These are phyloP conservation scores for Xenoacremonium recifei DNA, from an alignment of 2,329 filamentous ascomycete genomes.

Conservation along the genomic window DNA sequence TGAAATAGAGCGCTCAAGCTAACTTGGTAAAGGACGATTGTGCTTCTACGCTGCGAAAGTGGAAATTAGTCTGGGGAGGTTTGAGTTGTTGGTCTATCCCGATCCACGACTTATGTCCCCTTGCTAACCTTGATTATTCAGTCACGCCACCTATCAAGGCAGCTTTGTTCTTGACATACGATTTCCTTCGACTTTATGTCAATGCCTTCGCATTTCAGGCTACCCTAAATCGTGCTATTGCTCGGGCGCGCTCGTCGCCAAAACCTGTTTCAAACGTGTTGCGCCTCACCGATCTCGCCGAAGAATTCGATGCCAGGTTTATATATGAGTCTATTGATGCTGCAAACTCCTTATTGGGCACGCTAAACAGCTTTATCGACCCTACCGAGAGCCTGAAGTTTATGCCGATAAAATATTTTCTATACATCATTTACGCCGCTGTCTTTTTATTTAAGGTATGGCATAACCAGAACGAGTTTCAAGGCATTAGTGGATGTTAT, in stretches of 20 bases:
- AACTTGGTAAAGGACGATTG: constrained; percentile 56
- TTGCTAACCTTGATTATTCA: constrained; percentile 20
- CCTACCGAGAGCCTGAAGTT: constrained; percentile 58
- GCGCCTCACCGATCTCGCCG: constrained; percentile 53
- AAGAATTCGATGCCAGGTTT: constrained; percentile 62
- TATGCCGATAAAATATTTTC: constrained; percentile 63
- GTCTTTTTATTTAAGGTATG: constrained; percentile 63
- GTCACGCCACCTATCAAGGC: constrained; percentile 65
- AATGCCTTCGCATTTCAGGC: constrained; percentile 77
- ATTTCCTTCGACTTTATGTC: constrained; percentile 71
- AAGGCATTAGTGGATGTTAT: no score
- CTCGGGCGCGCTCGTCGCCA: constrained; percentile 31
- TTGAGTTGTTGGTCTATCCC: constrained; percentile 51
- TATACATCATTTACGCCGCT: constrained; percentile 62
- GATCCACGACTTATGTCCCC: background rate
- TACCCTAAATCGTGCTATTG: constrained; percentile 52
- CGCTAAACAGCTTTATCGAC: constrained; percentile 58
- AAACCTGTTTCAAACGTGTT: constrained; percentile 34
- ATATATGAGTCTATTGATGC: constrained; percentile 66
- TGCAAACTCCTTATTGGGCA: constrained; percentile 60
- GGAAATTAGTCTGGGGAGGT: constrained; percentile 69
- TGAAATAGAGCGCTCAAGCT: no score
- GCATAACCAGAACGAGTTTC: no score
- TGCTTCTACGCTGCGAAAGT: constrained; percentile 63
- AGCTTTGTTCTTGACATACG: constrained; percentile 67